These are phyloP conservation scores for Fagus crenata DNA, from an alignment of 306 rosid genomes.

Conservation along the genomic window DNA sequence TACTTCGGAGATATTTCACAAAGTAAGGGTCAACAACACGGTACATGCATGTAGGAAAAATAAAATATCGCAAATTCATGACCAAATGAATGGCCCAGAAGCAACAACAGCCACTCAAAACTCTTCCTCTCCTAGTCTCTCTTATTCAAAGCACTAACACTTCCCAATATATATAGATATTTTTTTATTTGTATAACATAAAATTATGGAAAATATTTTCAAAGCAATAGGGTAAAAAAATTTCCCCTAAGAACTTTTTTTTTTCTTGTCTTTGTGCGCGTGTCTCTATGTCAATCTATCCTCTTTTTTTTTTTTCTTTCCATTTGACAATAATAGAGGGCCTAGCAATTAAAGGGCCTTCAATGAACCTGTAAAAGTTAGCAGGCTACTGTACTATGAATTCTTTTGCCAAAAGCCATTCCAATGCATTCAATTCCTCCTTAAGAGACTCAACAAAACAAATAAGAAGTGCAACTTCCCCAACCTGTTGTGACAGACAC, in stretches of 20 bases:
- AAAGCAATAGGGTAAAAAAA: background rate
- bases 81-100: constrained; percentile 55
- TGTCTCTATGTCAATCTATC: constrained; percentile 1
- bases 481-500: constrained; percentile 23
- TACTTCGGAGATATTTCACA: constrained; percentile 48
- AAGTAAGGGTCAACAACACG: constrained; percentile 41
- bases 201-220: background rate
- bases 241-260: background rate
- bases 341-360: constrained; percentile 58
- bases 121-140: constrained; percentile 20
- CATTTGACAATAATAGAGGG: constrained; percentile 49
- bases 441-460: constrained; percentile 40
- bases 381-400: constrained; percentile 59
- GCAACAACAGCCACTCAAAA: constrained; percentile 34
- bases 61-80: constrained; percentile 15
- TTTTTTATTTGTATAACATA: constrained; percentile 10
- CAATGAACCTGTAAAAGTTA: constrained; percentile 75
- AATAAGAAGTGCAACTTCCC: constrained; percentile 7
- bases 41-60: constrained; percentile 18
- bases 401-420: constrained; percentile 48
- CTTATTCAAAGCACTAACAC: background rate
- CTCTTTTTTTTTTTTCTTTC: constrained; percentile 9
- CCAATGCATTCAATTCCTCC: constrained; percentile 62
- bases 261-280: background rate
- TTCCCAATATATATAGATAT: background rate